Conservation (phyloP, 768 basidiomycete genomes). For the Termitomyces sp. region DNA sequence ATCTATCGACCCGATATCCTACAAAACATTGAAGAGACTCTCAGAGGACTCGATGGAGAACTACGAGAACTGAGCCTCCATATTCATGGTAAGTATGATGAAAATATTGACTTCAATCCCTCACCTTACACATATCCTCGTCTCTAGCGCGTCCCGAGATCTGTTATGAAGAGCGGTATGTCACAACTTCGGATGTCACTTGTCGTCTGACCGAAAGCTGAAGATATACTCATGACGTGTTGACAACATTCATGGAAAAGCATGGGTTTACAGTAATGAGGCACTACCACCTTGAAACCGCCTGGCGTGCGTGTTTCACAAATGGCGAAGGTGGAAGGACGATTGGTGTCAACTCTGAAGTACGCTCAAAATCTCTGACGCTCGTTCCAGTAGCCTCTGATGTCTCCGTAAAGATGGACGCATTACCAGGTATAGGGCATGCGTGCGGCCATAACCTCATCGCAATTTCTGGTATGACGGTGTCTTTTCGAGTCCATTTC, state of each 20-base stretch:
- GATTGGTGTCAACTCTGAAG: conserved; percentile 77
- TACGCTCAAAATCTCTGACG: conserved; percentile 17
- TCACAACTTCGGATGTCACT: background rate
- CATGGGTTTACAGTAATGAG: conserved; percentile 60
- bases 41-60: conserved; percentile 46
- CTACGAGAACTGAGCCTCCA: conserved; percentile 60
- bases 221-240: conserved; percentile 67
- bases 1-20: conserved; percentile 55
- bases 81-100: conserved; percentile 52
- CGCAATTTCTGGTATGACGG: conserved; percentile 43
- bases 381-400: background rate
- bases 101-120: background rate
- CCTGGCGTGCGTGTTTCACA: conserved; percentile 66
- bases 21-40: conserved; percentile 48
- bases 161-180: conserved; percentile 65
- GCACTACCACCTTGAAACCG: conserved; percentile 67
- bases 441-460: conserved; percentile 85
- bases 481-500: background rate
- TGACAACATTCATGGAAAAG: conserved; percentile 60
- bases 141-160: conserved; percentile 63
- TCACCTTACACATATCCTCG: background rate
- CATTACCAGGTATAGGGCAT: conserved; percentile 55
- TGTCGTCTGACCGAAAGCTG: background rate
- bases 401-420: conserved; percentile 47
- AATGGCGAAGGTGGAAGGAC: conserved; percentile 62